Evolutionary conservation across 2,329 filamentous ascomycete genomes (phyloP).

Genomic region (Botrytis paeoniae): DNA sequence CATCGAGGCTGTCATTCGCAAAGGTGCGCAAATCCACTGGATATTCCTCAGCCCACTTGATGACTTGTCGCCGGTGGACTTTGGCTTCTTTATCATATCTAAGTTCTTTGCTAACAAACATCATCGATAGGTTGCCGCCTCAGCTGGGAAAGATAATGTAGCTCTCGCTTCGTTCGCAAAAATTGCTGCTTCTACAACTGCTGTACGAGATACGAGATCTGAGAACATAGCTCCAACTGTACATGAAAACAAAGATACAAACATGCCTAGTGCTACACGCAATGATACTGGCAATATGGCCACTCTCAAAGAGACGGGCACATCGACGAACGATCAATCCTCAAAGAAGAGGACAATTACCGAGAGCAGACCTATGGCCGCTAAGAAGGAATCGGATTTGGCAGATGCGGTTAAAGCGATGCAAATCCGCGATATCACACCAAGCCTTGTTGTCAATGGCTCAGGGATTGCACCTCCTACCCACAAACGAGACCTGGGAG

Average conservation of each 20-base stretch:
- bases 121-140: constrained; percentile 48
- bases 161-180: constrained; percentile 36
- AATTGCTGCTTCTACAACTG: constrained; percentile 31
- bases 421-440: constrained; percentile 33
- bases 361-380: constrained; percentile 5
- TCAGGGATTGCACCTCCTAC: constrained; percentile 30
- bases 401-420: constrained; percentile 37
- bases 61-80: constrained; percentile 2
- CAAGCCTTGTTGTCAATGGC: constrained; percentile 39
- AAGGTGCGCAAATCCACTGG: constrained; percentile 54
- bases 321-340: constrained; percentile 6
- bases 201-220: constrained; percentile 34
- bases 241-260: constrained; percentile 19
- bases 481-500: constrained; percentile 30
- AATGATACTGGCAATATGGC: constrained; percentile 10
- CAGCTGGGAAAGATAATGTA: constrained; percentile 42
- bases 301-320: constrained; percentile 30
- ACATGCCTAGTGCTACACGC: constrained; percentile 20
- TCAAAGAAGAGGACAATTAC: neutral
- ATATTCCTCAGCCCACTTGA: constrained; percentile 4
- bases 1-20: constrained; percentile 67
- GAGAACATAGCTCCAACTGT: constrained; percentile 28
- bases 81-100: neutral
- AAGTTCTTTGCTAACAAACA: neutral
- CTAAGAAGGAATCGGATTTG: constrained; percentile 31